Base-by-base conservation (phyloP, 2,329 filamentous ascomycete genomes). In the Alternaria rosae region DNA sequence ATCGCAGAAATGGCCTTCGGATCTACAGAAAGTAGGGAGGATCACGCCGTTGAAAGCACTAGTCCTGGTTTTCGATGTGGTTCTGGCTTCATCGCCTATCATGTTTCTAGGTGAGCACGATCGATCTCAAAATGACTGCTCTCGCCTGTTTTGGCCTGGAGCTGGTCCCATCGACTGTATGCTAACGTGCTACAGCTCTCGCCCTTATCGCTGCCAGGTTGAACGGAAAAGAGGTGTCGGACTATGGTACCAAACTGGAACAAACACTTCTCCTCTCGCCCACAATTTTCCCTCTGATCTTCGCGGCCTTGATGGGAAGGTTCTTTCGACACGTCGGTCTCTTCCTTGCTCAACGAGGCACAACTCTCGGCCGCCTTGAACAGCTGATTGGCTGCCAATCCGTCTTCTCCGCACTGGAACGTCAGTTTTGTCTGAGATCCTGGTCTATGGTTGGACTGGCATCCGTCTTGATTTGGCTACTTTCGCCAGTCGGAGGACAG, bases 401-500 rank as follows among this genome's bases (percentile, higher is more conserved):
- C 4, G 65, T 77, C 7, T 76, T 75, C 45, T 70, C 70, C 6
- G 74, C 74, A 6, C 60, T 77, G 6, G 73, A 77, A 54, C 75
- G 72, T 6, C 73, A 76, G 35, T 62, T 75, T 6, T 66, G 62
- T 15, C 62, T 77, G 8, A 67, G 71, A 10, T 68, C 65, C 6
- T 72, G 69, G 61, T 71, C 68, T 12, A 23, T 70, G 9, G 45
- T 76, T n/a, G 73, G 74, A 5, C 25, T 75, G 4, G 55, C 67
- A 9, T 61, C 73, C 6, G 65, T 70, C 32, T 41, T 75, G 3
- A 26, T 75, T 2, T 76, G 73, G 74, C 59, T 74, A 2, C 62
- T 76, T 8, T 76, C 74, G 6, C 73, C 74, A 1, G 61, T 76
- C 12, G 73, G 74, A 12, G 74, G 73, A 11, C 74, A 76, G 47